Base-by-base conservation (phyloP, 1,284 basidiomycete species). In the Tremellales sp. region DNA sequence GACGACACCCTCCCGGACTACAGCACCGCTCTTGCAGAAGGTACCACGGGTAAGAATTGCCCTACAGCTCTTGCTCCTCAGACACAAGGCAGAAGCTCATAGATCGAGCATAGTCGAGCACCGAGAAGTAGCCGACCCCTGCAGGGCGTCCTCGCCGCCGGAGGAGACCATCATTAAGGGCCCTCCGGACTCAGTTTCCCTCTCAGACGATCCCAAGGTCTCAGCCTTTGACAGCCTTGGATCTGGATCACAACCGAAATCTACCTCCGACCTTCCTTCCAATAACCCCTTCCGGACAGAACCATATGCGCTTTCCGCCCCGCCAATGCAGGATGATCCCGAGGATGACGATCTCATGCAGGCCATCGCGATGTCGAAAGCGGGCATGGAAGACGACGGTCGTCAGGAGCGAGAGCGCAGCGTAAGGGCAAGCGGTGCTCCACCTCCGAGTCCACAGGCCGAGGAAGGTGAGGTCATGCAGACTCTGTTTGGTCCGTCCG, bases 401-500 rank as follows among this genome's bases (percentile, higher is more conserved):
- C 31, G 57, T 4, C 31, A 43, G 2, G 56, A 61, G 19, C 43
- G 63, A 24, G 65, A 65, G 45, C 53, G 68, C 31, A 62, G 57
- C 22, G 56, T 65, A 4, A 54, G 68, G 28, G 66, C 68, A 3
- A 53, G 50, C 35, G 60, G 58, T 7, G 62, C 62, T 2, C 68
- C 68, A 2, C 68, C 68, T 4, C 66, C 68, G 10, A 62, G 59
- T 27, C 65, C 66, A 0, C 50, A 58, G 12, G 34, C 39, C 1
- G 49, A 53, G 16, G 40, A 50, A 7, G 38, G 34, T 5, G 39
- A 36, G 14, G 34, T 44, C 27, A 43, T 28, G 48, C 27, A 21
- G 42, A 43, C 16, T 33, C 51, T 24, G 4, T 71, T 69, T 53
- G 66, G 66, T 10, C 68, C 68, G 8, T 67, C 56, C 32, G 52